Base-by-base conservation (phyloP, 306 rosid species). In the Malus asiatica region DNA sequence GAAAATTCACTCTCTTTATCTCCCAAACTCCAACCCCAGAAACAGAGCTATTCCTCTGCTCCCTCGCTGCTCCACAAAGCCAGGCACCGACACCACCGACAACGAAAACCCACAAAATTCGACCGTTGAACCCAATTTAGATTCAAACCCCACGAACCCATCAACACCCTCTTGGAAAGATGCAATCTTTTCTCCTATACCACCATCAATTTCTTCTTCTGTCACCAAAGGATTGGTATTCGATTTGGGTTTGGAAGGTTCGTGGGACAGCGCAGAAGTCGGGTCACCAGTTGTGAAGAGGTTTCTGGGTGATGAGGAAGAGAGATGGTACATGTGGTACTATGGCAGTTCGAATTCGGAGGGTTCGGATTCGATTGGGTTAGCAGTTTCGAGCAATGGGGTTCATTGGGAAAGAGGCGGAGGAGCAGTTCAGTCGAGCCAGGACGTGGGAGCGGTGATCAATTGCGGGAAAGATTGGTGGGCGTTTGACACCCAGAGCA, bases 281-380 rank as follows among this genome's bases (percentile, higher is more conserved):
- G 94, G 96, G 51, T 82, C 91, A 2, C 96, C 93, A 1, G 91
- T 93, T 11, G 93, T 90, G 80, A 90, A 90, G 80, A 81, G 94
- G 85, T 93, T 89, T 68, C 87, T 85, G 11, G 79, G 90, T 20
- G 98, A 93, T 32, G 90, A 90, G 72, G 94, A 89, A 80, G 94
- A 90, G 82, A 85, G 94, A 74, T 93, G 96, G 98, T 86, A 87
- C 85, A 90, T 88, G 95, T 89, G 98, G 96, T 89, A 90, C 61
- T 79, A 85, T 75, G 98, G 96, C 6, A 85, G 79, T 22, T 58
- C 63, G 27, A 84, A 76, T 22, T 85, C 83, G 42, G 55, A 80
- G 14, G 83, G 78, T 63, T 73, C 33, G 66, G 93, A 87, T 64
- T 82, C 76, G 62, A 82, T 89, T 27, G 94, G 96, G 35, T 84